A percentile compares a stretch with the other conserved stretches of the same genome.
phyloP scores from a whole-genome alignment of 2,329 filamentous ascomycete genomes.

The Dichotomopilus funicola region DNA sequence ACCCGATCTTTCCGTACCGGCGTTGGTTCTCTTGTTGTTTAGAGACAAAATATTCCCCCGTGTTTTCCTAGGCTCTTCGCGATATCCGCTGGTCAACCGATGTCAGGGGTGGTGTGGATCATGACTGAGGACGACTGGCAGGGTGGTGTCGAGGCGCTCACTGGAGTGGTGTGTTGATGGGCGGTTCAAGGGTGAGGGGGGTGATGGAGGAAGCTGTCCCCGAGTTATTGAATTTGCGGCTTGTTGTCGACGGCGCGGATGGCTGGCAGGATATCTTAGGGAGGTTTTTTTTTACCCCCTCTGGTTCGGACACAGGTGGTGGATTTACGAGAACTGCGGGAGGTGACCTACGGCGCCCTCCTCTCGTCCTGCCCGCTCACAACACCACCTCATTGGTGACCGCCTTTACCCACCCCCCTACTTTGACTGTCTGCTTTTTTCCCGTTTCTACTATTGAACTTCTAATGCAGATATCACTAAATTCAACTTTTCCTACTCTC shows the following conservation, averaged over 20 bases:
- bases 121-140: slow-evolving; percentile 18
- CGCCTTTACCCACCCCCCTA: slow-evolving; percentile 11
- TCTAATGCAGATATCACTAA: slow-evolving; percentile 58
- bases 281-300: too few relatives aligned
- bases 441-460: slow-evolving; percentile 51
- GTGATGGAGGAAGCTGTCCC: neutral
- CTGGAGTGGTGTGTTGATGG: slow-evolving; percentile 7
- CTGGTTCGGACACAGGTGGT: too few relatives aligned
- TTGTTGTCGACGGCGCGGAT: neutral
- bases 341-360: too few relatives aligned
- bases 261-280: too few relatives aligned
- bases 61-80: slow-evolving; percentile 33
- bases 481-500: slow-evolving; percentile 31
- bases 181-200: neutral
- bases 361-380: slow-evolving; percentile 2
- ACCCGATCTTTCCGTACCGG: slow-evolving; percentile 42
- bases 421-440: slow-evolving; percentile 25
- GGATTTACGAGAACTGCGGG: too few relatives aligned
- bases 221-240: too few relatives aligned
- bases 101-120: slow-evolving; percentile 19
- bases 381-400: slow-evolving; percentile 9
- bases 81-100: slow-evolving; percentile 22
- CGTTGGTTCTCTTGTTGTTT: slow-evolving; percentile 43
- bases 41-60: slow-evolving; percentile 40
- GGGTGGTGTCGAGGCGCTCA: slow-evolving; percentile 9